A percentile compares a stretch with the other conserved stretches of the same genome.
phyloP scores from a whole-genome alignment of 805 yeast species.

The Hanseniaspora vineae region DNA sequence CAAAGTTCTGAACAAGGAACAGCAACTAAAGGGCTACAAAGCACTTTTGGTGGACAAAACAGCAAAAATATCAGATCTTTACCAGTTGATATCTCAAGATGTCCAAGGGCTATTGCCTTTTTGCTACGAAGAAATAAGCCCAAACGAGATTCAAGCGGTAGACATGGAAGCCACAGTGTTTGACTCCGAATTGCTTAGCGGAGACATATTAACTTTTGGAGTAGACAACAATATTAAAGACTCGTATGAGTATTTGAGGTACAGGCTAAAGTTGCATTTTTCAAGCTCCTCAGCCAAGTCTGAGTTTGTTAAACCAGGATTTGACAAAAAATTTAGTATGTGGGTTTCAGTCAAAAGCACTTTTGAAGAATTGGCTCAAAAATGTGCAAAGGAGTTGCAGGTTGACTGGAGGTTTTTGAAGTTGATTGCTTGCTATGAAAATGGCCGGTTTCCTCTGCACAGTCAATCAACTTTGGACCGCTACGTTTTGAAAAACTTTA shows the following conservation, averaged over 20 bases:
- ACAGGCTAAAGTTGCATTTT: conserved; percentile 48
- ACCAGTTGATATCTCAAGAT: conserved; percentile 28
- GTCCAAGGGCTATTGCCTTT: conserved; percentile 26
- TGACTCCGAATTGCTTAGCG: conserved; percentile 47
- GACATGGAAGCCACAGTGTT: conserved; percentile 31
- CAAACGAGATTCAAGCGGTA: conserved; percentile 35
- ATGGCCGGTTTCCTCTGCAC: conserved; percentile 39
- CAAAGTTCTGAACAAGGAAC: conserved; percentile 50
- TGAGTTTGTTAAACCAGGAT: neutral
- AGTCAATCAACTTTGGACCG: conserved; percentile 22
- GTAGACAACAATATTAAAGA: conserved; percentile 27
- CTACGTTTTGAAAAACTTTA: conserved; percentile 26
- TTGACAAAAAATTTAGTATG: conserved; percentile 31
- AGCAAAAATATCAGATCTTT: conserved; percentile 29
- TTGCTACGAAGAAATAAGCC: conserved; percentile 45
- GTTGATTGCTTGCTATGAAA: conserved; percentile 48
- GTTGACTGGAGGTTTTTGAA: conserved; percentile 52
- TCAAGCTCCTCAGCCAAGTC: conserved; percentile 8
- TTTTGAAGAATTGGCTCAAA: conserved; percentile 48
- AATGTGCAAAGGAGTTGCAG: conserved; percentile 40
- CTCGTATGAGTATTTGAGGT: conserved; percentile 41
- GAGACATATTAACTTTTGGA: conserved; percentile 45
- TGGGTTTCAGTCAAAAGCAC: conserved; percentile 56
- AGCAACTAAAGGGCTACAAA: conserved; percentile 51
- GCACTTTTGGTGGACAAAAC: conserved; percentile 41